Evolutionary conservation across 1,284 basidiomycete species (phyloP), one percentile per base, ranked within the genome.

Genomic region (Ceratobasidium sp.): DNA sequence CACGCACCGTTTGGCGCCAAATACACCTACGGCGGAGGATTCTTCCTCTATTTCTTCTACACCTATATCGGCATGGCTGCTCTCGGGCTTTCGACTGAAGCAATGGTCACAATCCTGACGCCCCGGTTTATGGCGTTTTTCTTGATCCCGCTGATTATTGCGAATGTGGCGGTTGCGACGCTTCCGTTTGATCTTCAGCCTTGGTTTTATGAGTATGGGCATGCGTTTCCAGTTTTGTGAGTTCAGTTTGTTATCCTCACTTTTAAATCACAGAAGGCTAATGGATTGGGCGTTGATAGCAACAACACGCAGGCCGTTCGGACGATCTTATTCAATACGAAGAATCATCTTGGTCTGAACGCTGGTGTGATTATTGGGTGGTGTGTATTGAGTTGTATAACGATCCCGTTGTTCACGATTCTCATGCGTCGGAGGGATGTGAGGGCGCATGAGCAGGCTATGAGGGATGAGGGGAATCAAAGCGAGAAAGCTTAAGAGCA

Each of bases 301-400:
- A 59, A 71, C 44, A 71, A 71, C 15, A 57, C 69, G 20, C 69
- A 61, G 44, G 69, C 69, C 12, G 40, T 71, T 40, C 84, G 88
- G 23, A 87, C 86, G 26, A 86, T 90, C 82, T 85, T 89, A 78
- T 89, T 90, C 85, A 81, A 88, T 81, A 89, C 88, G 12, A 84
- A 85, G 77, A 86, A 86, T 79, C 82, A 86, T 48, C 84, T 89
- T 17, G 88, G 84, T 6, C 78, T 81, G 61, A 87, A 88, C 81
- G 83, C 86, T 5, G 88, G 86, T 7, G 86, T 90, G 76, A 83
- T 89, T 33, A 65, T 89, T 56, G 87, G 83, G 0, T 90, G 88
- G 88, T 83, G 86, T 48, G 82, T 81, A 13, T 68, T 88, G 54
- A 83, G 85, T n/a, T 82, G 81, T 78, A 82, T 85, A 70, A 88